Base-by-base conservation (phyloP, 176 grass and related monocot species). In the Carex kokanica region DNA sequence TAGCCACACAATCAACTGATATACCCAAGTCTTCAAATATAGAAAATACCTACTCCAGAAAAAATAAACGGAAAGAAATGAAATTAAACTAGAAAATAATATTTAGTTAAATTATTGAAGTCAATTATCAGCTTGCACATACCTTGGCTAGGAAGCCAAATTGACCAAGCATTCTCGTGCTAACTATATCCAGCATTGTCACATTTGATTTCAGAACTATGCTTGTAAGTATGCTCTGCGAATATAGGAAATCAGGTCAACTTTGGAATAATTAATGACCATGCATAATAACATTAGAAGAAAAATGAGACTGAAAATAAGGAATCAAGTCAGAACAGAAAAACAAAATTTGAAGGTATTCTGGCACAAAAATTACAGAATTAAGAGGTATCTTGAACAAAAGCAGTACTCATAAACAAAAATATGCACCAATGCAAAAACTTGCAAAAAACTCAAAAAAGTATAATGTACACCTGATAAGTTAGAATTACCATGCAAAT, bases 1-100 rank as follows among this genome's bases (percentile, higher is more conserved):
- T 94, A 78, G 94, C 94, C 54, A 97, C 94, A 85, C 88, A 92
- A 25, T 97, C 94, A 81, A 97, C 94, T 78, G 94, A 97, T 71
- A 97, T 97, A 13, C 94, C 92, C 83, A 97, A 85, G 71, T 97
- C 94, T 86, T 97, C 94, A 85, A 97, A 97, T 94, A 91, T 97
- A 6, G 94, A 94, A 83, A 97, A 97, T 70, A 97, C 94, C 94
- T 97, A 88, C 68, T 74, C 8, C 80, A 34, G 32, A 24, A 85
- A 49, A 60, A 27, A 21, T 38, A 38, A 12, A 16, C 24, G 62
- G 4, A 63, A 74, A 54, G n/a, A n/a, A 38, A 75, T 70, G 29
- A 49, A 62, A 70, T 55, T 56, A 71, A 60, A 66, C 1, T 71
- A 73, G 56, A 23, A 54, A 70, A 4, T 64, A 5, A 10, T 36